Evolutionary conservation across 148 eudicot species (phyloP), one percentile per base, ranked within the genome.

Genomic region (Vaccinium macrocarpon): DNA sequence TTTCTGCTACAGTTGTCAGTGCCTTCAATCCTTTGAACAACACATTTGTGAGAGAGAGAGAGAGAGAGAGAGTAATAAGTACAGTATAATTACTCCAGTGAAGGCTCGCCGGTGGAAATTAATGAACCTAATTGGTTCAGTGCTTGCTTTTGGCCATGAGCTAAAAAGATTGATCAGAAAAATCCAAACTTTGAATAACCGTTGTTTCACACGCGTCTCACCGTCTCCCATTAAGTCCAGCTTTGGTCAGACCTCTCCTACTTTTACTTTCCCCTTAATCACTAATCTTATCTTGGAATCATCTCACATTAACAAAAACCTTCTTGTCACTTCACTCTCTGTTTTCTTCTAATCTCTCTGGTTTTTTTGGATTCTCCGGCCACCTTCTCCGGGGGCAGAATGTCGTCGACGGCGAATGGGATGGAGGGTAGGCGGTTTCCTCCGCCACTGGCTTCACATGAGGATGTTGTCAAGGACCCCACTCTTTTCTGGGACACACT

Each of bases 401-500:
- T 90, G 92, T 76, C 88, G 85, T 83, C 88, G 84, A 57, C 81
- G 83, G 81, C 76, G 57, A 84, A 80, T 35, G 82, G 21, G 62
- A 81, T 56, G 70, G 79, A 75, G 81, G 87, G 78, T 8, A 3
- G 9, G 48, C 42, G 52, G 19, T 91, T 66, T 78, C 91, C 90
- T 35, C 84, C 85, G 57, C 88, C 93, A 0, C 51, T 92, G 49
- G 91, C 92, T 42, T 78, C 88, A 13, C 97, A 93, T 84, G 92
- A 90, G 38, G 90, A 88, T 80, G 91, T 92, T 49, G 91, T 90
- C 18, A 85, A 73, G 23, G 86, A 89, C 77, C 87, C 89, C 25
- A 62, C 76, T 6, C 85, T 93, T n/a, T 93, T 93, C 87, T 84
- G 88, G 86, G 88, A 92, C 50, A 87, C 93, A 1, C 92, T 93